A percentile compares a stretch with the other conserved stretches of the same genome.
Conservation (phyloP, 176 grass and related monocot genomes). For the Avena eriantha region DNA sequence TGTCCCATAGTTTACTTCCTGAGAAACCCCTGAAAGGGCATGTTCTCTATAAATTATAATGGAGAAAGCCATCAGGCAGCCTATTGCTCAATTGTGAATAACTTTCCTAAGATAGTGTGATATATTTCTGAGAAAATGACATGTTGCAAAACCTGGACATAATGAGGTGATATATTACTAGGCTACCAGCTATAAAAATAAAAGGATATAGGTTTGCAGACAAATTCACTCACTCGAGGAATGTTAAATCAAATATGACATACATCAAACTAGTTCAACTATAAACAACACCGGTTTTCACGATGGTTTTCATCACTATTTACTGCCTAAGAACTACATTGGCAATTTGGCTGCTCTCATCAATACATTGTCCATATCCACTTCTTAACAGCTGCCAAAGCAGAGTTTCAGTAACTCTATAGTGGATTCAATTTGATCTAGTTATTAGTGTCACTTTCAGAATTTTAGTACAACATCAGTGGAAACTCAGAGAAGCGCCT, state of each 20-base stretch:
- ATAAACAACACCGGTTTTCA: background rate
- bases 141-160: background rate
- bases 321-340: background rate
- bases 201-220: background rate
- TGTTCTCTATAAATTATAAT: constrained; percentile 4
- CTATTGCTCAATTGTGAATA: background rate
- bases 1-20: constrained; percentile 16
- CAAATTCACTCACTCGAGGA: background rate
- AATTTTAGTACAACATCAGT: background rate
- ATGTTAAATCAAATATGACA: constrained; percentile 12
- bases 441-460: background rate
- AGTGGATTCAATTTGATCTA: background rate
- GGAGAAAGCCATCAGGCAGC: background rate
- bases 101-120: background rate
- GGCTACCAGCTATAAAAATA: background rate
- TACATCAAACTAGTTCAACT: background rate
- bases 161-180: too few species aligned
- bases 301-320: constrained; percentile 15
- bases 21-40: background rate
- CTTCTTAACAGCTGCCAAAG: constrained; percentile 17
- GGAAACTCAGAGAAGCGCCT: background rate
- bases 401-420: background rate
- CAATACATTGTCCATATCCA: background rate
- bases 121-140: background rate
- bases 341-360: background rate